Percentiles rank a stretch among this genome's conserved stretches.
These are phyloP conservation scores for Melastoma candidum DNA, from an alignment of 441 rosid genomes.

Conservation along the genomic window DNA sequence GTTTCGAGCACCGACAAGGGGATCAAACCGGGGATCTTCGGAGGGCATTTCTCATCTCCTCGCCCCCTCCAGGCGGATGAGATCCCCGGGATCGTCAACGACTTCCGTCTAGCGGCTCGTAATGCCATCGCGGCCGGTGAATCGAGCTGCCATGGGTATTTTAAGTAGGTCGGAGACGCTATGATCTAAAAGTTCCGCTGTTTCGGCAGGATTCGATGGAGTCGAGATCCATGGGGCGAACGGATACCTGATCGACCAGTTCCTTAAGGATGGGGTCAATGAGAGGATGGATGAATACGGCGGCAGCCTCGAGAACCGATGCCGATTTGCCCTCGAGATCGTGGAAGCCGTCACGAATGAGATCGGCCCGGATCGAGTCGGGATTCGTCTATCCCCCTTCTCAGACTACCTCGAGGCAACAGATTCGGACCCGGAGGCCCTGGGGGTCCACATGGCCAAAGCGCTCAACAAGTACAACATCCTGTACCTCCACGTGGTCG, in stretches of 20 bases:
- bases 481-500: conserved; percentile 32
- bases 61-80: conserved; percentile 19
- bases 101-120: conserved; percentile 25
- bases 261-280: conserved; percentile 25
- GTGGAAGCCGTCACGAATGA: too few species aligned
- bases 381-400: not conserved
- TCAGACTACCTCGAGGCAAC: conserved; percentile 3
- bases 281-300: not conserved
- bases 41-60: conserved; percentile 19
- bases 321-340: too few species aligned
- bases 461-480: conserved; percentile 12
- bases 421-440: conserved; percentile 14
- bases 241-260: conserved; percentile 31
- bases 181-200: not conserved
- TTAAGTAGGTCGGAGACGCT: not conserved
- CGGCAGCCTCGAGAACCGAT: too few species aligned
- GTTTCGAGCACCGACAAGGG: conserved; percentile 13
- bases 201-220: conserved; percentile 25
- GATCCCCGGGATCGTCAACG: conserved; percentile 21
- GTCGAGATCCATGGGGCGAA: conserved; percentile 31
- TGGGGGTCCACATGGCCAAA: conserved; percentile 19
- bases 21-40: conserved; percentile 13
- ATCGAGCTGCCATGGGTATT: not conserved
- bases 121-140: conserved; percentile 28
- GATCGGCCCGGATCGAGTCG: too few species aligned